phyloP scores from a whole-genome alignment of 2,329 filamentous ascomycete genomes.

The Colletotrichum salicis region DNA sequence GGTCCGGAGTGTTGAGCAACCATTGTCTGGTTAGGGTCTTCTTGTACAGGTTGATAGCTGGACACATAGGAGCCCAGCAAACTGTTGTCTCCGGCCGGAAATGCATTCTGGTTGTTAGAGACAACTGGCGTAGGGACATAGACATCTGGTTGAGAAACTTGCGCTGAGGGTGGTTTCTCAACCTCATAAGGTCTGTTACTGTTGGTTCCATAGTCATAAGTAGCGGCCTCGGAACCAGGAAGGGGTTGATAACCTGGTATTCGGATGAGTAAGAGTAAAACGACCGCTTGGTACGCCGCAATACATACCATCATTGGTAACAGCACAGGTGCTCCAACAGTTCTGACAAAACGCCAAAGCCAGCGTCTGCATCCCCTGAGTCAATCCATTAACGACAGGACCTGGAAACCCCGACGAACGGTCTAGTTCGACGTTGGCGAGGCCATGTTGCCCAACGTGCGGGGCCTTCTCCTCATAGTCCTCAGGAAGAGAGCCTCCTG shows the following conservation, averaged over 20 bases:
- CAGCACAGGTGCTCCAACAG: conserved; percentile 43
- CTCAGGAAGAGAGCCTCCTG: conserved; percentile 40
- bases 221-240: conserved; percentile 35
- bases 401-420: conserved; percentile 35
- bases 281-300: neutral
- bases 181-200: conserved; percentile 46
- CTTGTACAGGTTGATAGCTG: conserved; percentile 51
- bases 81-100: conserved; percentile 43
- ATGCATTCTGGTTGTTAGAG: conserved; percentile 41
- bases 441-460: conserved; percentile 37
- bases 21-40: conserved; percentile 39
- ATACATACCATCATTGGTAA: conserved; percentile 45
- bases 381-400: conserved; percentile 28
- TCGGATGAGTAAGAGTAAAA: neutral
- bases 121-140: conserved; percentile 41
- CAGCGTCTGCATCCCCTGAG: conserved; percentile 42
- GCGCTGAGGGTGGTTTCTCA: conserved; percentile 40
- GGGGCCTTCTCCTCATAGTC: conserved; percentile 46
- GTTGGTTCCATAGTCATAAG: conserved; percentile 43
- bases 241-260: conserved; percentile 48
- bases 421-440: conserved; percentile 19
- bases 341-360: conserved; percentile 44
- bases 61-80: conserved; percentile 45
- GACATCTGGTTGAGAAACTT: conserved; percentile 22
- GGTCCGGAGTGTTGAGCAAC: conserved; percentile 42